Conservation (phyloP, 305 asterid species). For the Rubia occidens region DNA sequence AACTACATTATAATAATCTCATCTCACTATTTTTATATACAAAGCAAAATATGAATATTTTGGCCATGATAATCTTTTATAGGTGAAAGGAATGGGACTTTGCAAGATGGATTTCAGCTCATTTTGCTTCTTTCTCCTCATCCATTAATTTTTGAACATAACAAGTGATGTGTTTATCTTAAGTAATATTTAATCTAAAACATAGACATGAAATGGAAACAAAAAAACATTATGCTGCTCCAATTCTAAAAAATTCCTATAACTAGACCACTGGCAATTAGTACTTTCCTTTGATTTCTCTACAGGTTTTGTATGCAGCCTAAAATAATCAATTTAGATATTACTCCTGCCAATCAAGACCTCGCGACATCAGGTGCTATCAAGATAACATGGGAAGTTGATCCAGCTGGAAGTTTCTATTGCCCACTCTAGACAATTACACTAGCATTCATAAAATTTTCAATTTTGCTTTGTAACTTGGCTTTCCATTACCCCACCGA, state of each 20-base stretch:
- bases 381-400: conserved; percentile 37
- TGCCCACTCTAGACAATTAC: background rate
- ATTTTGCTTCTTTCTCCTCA: too few species aligned
- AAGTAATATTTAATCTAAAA: too few species aligned
- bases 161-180: too few species aligned
- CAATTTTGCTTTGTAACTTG: background rate
- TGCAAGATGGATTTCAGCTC: too few species aligned
- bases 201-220: too few species aligned
- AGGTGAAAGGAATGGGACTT: too few species aligned
- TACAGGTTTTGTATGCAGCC: conserved; percentile 23
- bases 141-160: too few species aligned
- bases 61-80: too few species aligned
- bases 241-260: background rate
- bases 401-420: conserved; percentile 29
- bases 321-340: conserved; percentile 32
- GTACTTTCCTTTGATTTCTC: conserved; percentile 2
- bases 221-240: too few species aligned
- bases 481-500: background rate
- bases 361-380: conserved; percentile 43
- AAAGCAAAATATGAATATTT: too few species aligned
- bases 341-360: conserved; percentile 45
- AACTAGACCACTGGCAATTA: conserved; percentile 1
- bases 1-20: too few species aligned
- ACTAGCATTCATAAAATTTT: background rate
- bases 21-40: too few species aligned